Base-by-base conservation (phyloP, 345 rosid species). In the Toxicodendron radicans region DNA sequence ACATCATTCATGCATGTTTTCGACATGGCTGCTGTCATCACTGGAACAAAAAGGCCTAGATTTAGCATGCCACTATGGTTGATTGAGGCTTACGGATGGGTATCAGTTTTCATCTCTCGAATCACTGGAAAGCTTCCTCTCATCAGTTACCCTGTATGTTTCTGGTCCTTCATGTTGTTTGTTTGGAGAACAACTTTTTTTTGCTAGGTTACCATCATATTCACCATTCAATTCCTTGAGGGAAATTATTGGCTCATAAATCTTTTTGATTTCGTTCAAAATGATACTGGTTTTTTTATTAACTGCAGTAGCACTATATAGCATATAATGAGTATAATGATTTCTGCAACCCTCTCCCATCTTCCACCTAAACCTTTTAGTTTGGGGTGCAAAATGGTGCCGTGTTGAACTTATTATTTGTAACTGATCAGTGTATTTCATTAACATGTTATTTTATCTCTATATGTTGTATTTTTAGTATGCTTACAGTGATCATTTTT, bases 101-200 rank as follows among this genome's bases (percentile, higher is more conserved):
- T 91, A 43, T 80, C 79, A 24, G 93, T 92, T 80, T 73, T 89
- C 4, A 10, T 87, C 74, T 84, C 87, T 74, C 87, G 87, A 58
- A 73, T 95, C 35, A 89, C 92, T 0, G 95, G 99, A 79, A 92
- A 87, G 82, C 97, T 91, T 77, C 97, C 99, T 57, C 83, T 88
- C 13, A 80, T 92, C 63, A 92, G 95, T 71, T 97, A 93, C 65
- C 95, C 99, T 75, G 99, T 95, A 85, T 72, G 88, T 75, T 43
- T 74, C 35, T 70, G 48, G 57, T 64, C 71, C n/a, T n/a, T 6
- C 4, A 35, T 24, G 20, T 41, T 43, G 53, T 54, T 45, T 51
- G 58, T 16, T 64, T 20, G 14, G 49, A 41, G 35, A 12, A 35
- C 24, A 7, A 9, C 18, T 20, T 45, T 30, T 46, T 21, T 5